These are phyloP conservation scores for Porogramme epimiltina DNA, from an alignment of 1,284 basidiomycete genomes.

Conservation along the genomic window DNA sequence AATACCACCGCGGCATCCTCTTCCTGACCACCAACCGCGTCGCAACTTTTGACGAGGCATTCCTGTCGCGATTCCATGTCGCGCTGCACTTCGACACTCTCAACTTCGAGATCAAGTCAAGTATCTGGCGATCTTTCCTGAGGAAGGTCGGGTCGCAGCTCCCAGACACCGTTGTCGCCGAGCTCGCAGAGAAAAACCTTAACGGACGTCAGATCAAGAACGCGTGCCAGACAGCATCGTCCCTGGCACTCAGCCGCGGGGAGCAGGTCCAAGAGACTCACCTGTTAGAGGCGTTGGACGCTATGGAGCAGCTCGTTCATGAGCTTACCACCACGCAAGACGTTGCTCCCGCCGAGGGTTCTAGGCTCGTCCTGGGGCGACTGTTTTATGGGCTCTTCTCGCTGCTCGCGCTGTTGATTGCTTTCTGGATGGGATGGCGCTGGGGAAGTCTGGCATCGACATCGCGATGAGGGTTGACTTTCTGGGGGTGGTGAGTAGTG, in stretches of 20 bases:
- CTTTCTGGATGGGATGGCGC: no score
- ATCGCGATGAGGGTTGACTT: no score
- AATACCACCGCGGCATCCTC: constrained; percentile 65
- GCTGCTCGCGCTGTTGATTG: no score
- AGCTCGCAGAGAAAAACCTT: constrained; percentile 47
- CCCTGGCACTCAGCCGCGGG: constrained; percentile 49
- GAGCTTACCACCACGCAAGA: no score
- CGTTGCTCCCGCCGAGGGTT: no score
- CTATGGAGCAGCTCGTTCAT: constrained; percentile 51
- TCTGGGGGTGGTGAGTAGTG: no score
- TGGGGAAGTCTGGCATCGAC: no score
- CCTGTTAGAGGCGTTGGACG: constrained; percentile 55
- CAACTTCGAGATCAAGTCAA: constrained; percentile 44
- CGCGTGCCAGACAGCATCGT: constrained; percentile 57
- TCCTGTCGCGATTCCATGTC: constrained; percentile 66
- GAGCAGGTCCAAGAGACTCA: constrained; percentile 46
- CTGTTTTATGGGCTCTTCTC: no score
- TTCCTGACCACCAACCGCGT: constrained; percentile 71
- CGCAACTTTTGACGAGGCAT: constrained; percentile 63
- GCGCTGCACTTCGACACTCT: constrained; percentile 61
- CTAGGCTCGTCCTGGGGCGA: no score
- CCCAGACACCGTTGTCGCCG: constrained; percentile 37
- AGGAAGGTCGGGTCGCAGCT: constrained; percentile 30
- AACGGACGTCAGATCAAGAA: constrained; percentile 69
- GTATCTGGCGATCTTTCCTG: constrained; percentile 61